A percentile compares a stretch with the other conserved stretches of the same genome.
Evolutionary conservation across 768 basidiomycete species (phyloP).

Genomic region (Lactarius sp.): DNA sequence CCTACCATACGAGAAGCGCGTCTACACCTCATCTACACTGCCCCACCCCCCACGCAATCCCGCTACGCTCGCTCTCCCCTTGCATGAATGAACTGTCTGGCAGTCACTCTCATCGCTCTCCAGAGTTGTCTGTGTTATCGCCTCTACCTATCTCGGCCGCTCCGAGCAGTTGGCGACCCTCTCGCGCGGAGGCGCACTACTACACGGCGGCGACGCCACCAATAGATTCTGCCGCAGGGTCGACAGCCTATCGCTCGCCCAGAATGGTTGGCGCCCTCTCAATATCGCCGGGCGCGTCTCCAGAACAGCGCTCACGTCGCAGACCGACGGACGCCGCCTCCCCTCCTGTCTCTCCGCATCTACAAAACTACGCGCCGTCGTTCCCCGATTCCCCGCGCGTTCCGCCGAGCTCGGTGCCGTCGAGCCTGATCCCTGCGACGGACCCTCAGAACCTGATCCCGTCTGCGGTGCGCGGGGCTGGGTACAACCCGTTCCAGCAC

Average conservation of each 20-base stretch:
- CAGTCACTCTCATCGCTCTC: background rate
- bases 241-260: background rate
- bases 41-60: background rate
- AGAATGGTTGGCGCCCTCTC: background rate
- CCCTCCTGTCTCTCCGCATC: background rate
- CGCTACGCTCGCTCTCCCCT: background rate
- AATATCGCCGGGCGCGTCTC: background rate
- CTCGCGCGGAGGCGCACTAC: background rate
- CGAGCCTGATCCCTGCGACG: constrained; percentile 5
- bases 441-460: constrained; percentile 23
- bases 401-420: constrained; percentile 1
- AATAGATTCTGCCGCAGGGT: background rate
- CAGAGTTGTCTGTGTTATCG: background rate
- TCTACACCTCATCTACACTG: constrained; percentile 8
- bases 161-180: background rate
- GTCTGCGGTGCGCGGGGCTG: constrained; percentile 18
- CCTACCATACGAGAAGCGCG: constrained; percentile 12
- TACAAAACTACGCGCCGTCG: constrained; percentile 13
- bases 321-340: background rate
- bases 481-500: constrained; percentile 24
- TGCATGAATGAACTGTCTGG: background rate
- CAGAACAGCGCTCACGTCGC: background rate
- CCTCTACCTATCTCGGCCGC: background rate
- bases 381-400: background rate
- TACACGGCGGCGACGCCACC: constrained; percentile 13